Evolutionary conservation across 495 filamentous ascomycete species (phyloP).

Genomic region (Aspergillus conjunctus): DNA sequence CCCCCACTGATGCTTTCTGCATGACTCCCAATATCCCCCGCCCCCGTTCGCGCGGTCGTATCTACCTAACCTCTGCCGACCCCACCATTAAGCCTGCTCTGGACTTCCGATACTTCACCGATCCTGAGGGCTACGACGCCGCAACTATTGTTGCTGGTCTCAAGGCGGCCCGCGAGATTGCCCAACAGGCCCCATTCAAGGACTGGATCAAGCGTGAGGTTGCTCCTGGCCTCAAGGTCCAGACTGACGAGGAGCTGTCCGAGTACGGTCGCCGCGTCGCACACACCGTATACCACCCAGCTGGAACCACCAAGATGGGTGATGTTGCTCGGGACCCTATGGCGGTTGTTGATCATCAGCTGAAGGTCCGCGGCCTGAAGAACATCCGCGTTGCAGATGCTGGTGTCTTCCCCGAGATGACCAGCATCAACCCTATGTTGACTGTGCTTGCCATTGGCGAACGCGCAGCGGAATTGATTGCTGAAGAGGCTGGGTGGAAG

Average conservation of each 20-base stretch:
- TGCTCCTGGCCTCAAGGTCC: constrained; percentile 68
- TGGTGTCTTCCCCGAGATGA: constrained; percentile 69
- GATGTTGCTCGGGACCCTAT: constrained; percentile 60
- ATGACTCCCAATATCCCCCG: constrained; percentile 91
- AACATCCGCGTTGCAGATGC: constrained; percentile 66
- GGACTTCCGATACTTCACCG: constrained; percentile 88
- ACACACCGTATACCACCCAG: constrained; percentile 85
- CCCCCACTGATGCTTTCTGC: constrained; percentile 77
- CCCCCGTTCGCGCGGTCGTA: constrained; percentile 69
- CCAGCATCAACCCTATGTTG: constrained; percentile 68
- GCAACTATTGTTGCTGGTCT: constrained; percentile 80
- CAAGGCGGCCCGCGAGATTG: constrained; percentile 69
- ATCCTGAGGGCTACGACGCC: constrained; percentile 80
- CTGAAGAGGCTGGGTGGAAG: constrained; percentile 62
- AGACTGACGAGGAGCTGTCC: constrained; percentile 69
- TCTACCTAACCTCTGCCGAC: constrained; percentile 72
- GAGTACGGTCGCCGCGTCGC: constrained; percentile 75
- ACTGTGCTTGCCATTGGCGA: constrained; percentile 67
- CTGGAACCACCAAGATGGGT: constrained; percentile 87
- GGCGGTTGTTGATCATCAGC: constrained; percentile 63
- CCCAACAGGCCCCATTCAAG: constrained; percentile 70
- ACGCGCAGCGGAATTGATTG: constrained; percentile 64
- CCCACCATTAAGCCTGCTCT: constrained; percentile 75
- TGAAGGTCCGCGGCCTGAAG: constrained; percentile 60
- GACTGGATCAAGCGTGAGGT: constrained; percentile 80